These are phyloP conservation scores for Margaritispora aquatica DNA, from an alignment of 495 filamentous ascomycete genomes.

Conservation along the genomic window DNA sequence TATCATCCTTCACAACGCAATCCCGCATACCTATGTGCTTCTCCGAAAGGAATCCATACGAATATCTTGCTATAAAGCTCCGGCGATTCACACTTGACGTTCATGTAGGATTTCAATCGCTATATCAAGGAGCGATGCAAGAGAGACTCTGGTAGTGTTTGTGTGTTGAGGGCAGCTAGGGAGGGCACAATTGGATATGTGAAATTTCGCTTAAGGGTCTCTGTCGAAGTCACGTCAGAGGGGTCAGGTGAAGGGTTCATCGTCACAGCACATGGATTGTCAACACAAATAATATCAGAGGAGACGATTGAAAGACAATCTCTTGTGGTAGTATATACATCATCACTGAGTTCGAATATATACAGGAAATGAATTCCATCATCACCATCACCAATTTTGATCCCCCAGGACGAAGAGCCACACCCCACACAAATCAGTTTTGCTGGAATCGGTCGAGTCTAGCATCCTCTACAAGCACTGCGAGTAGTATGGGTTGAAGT, in stretches of 20 bases:
- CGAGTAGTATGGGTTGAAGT: conserved; percentile 14
- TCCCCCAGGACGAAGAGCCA: no score
- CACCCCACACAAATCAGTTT: no score
- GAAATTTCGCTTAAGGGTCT: no score
- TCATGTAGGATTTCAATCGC: no score
- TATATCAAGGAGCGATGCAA: no score
- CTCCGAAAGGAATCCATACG: not conserved
- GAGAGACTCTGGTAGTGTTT: no score
- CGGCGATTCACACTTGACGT: not conserved
- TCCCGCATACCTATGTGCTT: not conserved
- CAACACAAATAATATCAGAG: not conserved
- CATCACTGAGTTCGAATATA: not conserved
- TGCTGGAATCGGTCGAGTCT: no score
- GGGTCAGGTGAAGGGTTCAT: no score
- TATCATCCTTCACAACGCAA: not conserved
- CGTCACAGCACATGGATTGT: not conserved
- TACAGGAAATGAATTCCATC: not conserved
- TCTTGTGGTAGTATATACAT: not conserved
- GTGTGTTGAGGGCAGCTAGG: no score
- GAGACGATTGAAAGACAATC: not conserved
- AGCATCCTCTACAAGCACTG: conserved; percentile 19
- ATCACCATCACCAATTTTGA: not conserved
- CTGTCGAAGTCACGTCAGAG: no score
- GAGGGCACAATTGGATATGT: no score
- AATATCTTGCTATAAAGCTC: not conserved